These are phyloP conservation scores for Magnolia changhungtana DNA, from an alignment of 164 flowering plant genomes.

Conservation along the genomic window DNA sequence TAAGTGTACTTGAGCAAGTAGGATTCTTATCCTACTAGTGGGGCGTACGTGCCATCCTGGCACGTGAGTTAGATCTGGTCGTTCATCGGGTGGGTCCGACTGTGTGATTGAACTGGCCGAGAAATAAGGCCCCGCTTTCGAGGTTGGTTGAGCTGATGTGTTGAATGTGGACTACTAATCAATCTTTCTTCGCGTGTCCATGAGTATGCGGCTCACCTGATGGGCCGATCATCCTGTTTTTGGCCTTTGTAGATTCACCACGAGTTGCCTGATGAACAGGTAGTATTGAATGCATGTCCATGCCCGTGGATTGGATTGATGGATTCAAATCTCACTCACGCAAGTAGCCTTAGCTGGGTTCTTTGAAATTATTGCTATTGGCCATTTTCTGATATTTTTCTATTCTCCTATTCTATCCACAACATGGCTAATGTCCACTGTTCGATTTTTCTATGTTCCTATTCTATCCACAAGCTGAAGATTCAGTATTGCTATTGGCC, in stretches of 20 bases:
- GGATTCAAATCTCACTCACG: no score
- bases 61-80: no score
- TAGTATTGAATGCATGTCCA: no score
- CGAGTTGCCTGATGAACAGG: not conserved
- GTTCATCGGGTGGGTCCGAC: not conserved
- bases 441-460: constrained; percentile 1
- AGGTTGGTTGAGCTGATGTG: not conserved
- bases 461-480: constrained; percentile 2
- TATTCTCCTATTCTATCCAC: no score
- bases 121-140: not conserved
- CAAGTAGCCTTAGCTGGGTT: no score
- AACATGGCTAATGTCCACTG: constrained; percentile 6
- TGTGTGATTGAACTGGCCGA: not conserved
- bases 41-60: no score
- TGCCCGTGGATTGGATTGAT: no score
- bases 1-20: no score
- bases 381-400: no score
- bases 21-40: no score
- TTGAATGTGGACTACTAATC: not conserved
- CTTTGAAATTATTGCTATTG: no score
- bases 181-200: not conserved
- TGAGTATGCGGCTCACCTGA: not conserved
- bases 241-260: no score
- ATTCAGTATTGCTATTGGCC: not conserved
- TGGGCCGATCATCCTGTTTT: not conserved